Base-by-base conservation (phyloP, 2,329 filamentous ascomycete species). In the Apiospora marii region DNA sequence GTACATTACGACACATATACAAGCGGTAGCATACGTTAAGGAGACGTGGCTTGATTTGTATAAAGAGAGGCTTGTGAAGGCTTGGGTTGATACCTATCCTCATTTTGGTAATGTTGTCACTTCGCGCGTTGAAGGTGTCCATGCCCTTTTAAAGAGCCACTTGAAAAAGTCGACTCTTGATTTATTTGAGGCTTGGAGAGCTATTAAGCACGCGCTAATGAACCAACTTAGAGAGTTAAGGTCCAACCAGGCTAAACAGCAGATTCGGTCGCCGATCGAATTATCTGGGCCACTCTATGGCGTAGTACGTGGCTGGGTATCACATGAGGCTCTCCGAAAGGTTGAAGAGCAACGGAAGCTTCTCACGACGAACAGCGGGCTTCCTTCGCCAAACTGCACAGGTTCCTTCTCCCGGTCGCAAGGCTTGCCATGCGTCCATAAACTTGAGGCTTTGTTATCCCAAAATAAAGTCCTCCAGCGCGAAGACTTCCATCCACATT, bases 61-160 rank as follows among this genome's bases (percentile, higher is more conserved):
- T 44, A 78, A 78, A 37, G 72, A 78, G 64, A 77, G 72, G 71
- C 61, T 78, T 43, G 73, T 76, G 1, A 75, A 74, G 49, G 74
- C 71, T 19, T 77, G 70, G 74, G 75, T 78, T 64, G 69, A 77
- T 72, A 19, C 71, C 44, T 46, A 75, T 27, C 24, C 41, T 30
- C 72, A 76, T 67, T 77, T 77, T 69, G 69, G 72, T 44, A 75
- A 77, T 19, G 48, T 73, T n/a, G 70, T 71, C 70, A 76, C 73
- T 41, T 76, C 67, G 48, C 69, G 70, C 22, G 72, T 71, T 58
- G 71, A 76, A 69, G 74, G 75, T 22, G 75, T 75, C 34, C 46
- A 77, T 71, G 22, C 48, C 0, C 41, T 77, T 27, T n/a, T 77
- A 12, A 76, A 76, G 51, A 68, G 34, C 41, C 34, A 73, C 49